Evolutionary conservation across 1,284 basidiomycete species (phyloP), one percentile per base, ranked within the genome.

Genomic region (Melampsora larici-populina): DNA sequence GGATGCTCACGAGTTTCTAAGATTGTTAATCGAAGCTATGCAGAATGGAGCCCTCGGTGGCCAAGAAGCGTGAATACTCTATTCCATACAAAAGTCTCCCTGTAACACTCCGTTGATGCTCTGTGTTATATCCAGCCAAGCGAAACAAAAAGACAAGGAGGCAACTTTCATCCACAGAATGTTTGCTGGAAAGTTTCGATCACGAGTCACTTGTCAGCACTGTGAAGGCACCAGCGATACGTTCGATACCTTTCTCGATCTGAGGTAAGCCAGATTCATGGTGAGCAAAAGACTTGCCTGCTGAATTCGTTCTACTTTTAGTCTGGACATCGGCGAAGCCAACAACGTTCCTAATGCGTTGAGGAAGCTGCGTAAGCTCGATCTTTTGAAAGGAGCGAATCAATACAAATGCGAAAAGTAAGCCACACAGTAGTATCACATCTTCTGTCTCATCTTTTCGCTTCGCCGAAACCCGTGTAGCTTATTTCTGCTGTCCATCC

Each of bases 381-480:
- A 99, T 82, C 86, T 88, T 80, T 85, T 99, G 72, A 91, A 89
- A 78, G 97, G 96, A 0, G 89, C 90, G 6, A 94, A 99, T 87
- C 97, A 97, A 86, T 99, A 99, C 85, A 93, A 94, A 83, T 99
- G 97, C 85, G 96, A 99, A 84, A 96, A 93, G 92, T 96, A 82
- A 82, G 90, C 87, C 31, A n/a, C n/a, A 1, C 58, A 51, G 68
- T 36, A 69, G 31, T 58, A 29, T 79, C 79, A 29, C 78, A 29
- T 55, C 60, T 60, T 4, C 24, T 18, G 40, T 33, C n/a, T 29
- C 15, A 24, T 17, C 21, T 31, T 9, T 43, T 13, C n/a, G 26
- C 8, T 18, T n/a, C 9, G 6, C 36, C 70, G 49, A 46, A 69
- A 67, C 6, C 5, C 40, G 11, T 49, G 17, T 49, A 31, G 49